These are phyloP conservation scores for Cryphonectria radicalis DNA, from an alignment of 2,329 filamentous ascomycete species.

Conservation along the genomic window DNA sequence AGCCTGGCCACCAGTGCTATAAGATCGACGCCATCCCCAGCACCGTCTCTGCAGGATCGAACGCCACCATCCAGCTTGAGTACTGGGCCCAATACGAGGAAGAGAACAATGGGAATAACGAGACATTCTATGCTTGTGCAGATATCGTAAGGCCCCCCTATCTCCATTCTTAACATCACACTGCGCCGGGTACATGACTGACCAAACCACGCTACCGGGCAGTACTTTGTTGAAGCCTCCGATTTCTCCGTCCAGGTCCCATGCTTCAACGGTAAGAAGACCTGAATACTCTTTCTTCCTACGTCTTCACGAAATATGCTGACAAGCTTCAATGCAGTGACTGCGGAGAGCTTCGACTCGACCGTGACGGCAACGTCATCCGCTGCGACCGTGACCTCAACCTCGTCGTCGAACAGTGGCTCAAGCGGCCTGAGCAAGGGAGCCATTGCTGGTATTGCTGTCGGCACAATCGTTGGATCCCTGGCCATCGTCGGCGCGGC, in stretches of 20 bases:
- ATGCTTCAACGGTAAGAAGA: slow-evolving; percentile 41
- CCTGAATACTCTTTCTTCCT: not conserved
- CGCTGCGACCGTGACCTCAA: slow-evolving; percentile 30
- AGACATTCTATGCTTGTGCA: slow-evolving; percentile 45
- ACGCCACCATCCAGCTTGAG: slow-evolving; percentile 54
- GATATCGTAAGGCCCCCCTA: slow-evolving; percentile 40
- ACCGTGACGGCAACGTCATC: slow-evolving; percentile 30
- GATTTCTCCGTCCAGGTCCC: slow-evolving; percentile 38
- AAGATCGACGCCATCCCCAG: slow-evolving; percentile 41
- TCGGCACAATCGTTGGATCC: slow-evolving; percentile 40
- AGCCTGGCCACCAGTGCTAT: slow-evolving; percentile 53
- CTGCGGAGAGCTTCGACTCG: slow-evolving; percentile 37
- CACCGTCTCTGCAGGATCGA: slow-evolving; percentile 44
- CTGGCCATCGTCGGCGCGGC: slow-evolving; percentile 37
- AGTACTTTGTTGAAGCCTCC: slow-evolving; percentile 40
- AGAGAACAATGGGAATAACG: slow-evolving; percentile 39
- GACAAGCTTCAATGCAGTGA: slow-evolving; percentile 27
- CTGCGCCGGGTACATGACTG: not conserved
- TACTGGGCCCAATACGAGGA: slow-evolving; percentile 51
- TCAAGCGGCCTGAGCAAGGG: slow-evolving; percentile 38
- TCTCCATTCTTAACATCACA: not conserved
- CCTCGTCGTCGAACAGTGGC: slow-evolving; percentile 18
- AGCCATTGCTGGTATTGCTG: slow-evolving; percentile 44
- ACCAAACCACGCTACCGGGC: too few species aligned
- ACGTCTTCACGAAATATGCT: not conserved